A percentile compares a stretch with the other conserved stretches of the same genome.
These are phyloP conservation scores for Ogataea kodamae DNA, from an alignment of 805 yeast genomes.

Conservation along the genomic window DNA sequence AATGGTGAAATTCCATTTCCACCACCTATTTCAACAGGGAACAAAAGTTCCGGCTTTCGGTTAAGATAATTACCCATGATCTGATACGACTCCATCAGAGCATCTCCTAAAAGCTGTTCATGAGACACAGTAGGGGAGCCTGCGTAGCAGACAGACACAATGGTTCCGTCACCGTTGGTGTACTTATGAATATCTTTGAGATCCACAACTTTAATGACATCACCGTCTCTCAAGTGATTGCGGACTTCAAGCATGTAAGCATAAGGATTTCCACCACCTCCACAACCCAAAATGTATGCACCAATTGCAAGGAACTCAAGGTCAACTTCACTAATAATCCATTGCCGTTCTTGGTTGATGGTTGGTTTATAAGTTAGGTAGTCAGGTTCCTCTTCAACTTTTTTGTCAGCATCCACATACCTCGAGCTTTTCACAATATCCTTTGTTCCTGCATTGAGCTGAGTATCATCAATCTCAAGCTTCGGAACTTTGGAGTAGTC, in stretches of 20 bases:
- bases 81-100: constrained; percentile 32
- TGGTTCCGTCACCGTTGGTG: constrained; percentile 27
- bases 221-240: constrained; percentile 35
- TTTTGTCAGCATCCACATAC: constrained; percentile 12
- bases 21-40: constrained; percentile 44
- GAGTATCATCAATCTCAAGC: constrained; percentile 1
- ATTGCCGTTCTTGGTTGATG: constrained; percentile 31
- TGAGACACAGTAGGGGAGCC: constrained; percentile 48
- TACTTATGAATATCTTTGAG: constrained; percentile 29
- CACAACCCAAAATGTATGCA: constrained; percentile 46
- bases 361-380: constrained; percentile 32
- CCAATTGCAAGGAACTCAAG: constrained; percentile 43
- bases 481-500: constrained; percentile 31
- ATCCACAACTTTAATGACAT: constrained; percentile 34
- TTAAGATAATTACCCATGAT: constrained; percentile 28
- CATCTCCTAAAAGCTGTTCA: constrained; percentile 42
- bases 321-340: constrained; percentile 41
- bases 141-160: constrained; percentile 36
- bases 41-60: constrained; percentile 32
- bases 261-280: constrained; percentile 51
- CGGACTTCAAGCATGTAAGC: constrained; percentile 35
- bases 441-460: constrained; percentile 8
- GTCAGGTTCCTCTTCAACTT: constrained; percentile 22
- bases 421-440: constrained; percentile 15
- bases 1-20: constrained; percentile 38